phyloP scores from a whole-genome alignment of 495 filamentous ascomycete genomes.

The Penicillium ochrochloron region DNA sequence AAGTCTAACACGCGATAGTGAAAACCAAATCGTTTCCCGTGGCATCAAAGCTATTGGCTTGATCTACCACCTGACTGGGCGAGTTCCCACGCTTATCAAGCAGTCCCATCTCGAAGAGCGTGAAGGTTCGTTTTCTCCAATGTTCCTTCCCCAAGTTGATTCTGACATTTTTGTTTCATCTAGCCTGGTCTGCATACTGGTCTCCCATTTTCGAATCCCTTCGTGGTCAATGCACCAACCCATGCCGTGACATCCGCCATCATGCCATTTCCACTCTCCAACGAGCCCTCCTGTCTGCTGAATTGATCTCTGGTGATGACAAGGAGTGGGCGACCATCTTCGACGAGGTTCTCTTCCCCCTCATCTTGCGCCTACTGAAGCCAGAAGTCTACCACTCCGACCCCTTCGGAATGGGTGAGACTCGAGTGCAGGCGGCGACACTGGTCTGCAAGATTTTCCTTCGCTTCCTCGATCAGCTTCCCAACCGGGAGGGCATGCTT shows the following conservation, averaged over 20 bases:
- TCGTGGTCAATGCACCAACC: conserved; percentile 89
- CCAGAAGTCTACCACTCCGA: conserved; percentile 95
- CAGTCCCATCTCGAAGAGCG: conserved; percentile 89
- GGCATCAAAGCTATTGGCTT: conserved; percentile 80
- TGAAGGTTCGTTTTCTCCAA: conserved; percentile 61
- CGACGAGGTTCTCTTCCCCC: conserved; percentile 91
- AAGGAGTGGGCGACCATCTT: conserved; percentile 96
- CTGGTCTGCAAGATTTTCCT: conserved; percentile 94
- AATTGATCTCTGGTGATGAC: conserved; percentile 75
- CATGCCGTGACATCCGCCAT: conserved; percentile 90
- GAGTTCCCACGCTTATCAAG: conserved; percentile 83
- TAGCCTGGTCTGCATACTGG: conserved; percentile 98
- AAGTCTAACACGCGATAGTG: conserved; percentile 45
- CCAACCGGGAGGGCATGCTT: conserved; percentile 88
- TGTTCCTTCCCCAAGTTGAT: background rate
- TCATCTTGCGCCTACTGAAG: conserved; percentile 86
- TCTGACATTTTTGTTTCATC: conserved; percentile 23
- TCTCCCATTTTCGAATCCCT: conserved; percentile 89
- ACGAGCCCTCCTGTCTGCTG: conserved; percentile 78
- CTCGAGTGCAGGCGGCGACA: conserved; percentile 87
- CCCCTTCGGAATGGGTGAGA: conserved; percentile 92
- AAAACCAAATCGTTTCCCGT: conserved; percentile 75
- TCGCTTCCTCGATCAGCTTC: conserved; percentile 85
- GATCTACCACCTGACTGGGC: conserved; percentile 76
- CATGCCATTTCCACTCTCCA: conserved; percentile 88